Evolutionary conservation across 208 protist species (phyloP), one percentile per base, ranked within the genome.

Genomic region (Leishmania turanica): DNA sequence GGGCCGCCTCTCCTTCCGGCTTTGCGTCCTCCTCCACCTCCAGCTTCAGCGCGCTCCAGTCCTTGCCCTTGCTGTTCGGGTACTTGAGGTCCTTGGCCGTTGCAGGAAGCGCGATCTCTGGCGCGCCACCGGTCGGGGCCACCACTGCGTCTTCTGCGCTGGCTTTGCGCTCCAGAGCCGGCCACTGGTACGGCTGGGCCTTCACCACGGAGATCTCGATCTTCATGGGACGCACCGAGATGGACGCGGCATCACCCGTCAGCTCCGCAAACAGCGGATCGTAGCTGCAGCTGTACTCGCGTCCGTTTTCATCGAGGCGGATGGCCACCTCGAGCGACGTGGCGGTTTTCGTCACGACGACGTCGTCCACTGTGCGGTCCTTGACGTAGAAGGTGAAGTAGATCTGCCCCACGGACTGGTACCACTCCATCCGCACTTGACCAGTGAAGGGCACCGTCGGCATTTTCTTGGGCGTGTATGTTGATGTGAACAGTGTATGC

Each of bases 321-420:
- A 97, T 96, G 31, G 58, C 82, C 6, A 97, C 84, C 65, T 82
- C 78, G 40, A 96, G 78, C 56, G 80, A 91, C 51, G 76, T 84
- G 49, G 78, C 72, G 0, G 78, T 89, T 24, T 79, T 80, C 45
- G 77, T 68, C 34, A 97, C 93, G 3, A 70, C 62, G 37, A 96
- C 92, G 69, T 98, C 92, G 4, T 83, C 66, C 37, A 83, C 83
- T 0, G 72, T 78, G 40, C 91, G 84, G 34, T 97, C 87, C 74
- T 96, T 96, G 31, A 97, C 90, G 87, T 96, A 98, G 81, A 98
- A 97, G 54, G 88, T 94, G 78, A 98, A 90, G 62, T 88, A 89
- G 45, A 98, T 65, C 21, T 76, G 77, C 21, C 87, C 81, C 8
- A 78, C 79, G 19, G 92, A 93, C 83, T 98, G 97, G 82, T 96